Base-by-base conservation (phyloP, 192 early-diverging fungal genomes). In the Umbelopsis vinacea region DNA sequence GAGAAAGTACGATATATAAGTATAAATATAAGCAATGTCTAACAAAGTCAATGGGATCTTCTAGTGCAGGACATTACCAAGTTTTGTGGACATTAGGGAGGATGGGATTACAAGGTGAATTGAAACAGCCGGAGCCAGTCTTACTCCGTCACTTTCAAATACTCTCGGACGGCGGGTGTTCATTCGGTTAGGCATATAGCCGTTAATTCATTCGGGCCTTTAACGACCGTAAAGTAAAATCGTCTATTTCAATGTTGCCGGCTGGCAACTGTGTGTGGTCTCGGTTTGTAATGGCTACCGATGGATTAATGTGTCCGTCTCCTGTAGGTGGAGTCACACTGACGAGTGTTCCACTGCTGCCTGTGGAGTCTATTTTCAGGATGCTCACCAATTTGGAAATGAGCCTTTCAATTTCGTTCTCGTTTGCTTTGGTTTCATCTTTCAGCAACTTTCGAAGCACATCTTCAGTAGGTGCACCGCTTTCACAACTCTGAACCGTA, bases 171-270 rank as follows among this genome's bases (percentile, higher is more conserved):
- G 57, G 24, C 24, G 33, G 26, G 33, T 33, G 26, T 19, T 12
- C 17, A n/a, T 29, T 29, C 3, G 86, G 86, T 7, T 76, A 71
- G 23, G 86, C 77, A 14, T 82, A 79, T 26, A 82, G 73, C 48
- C 81, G 80, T 35, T 83, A 68, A 24, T 84, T 75, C 71, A 88
- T 78, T 67, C 71, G 78, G 52, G 75, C 79, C 77, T 89, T 89
- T 70, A 85, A 87, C 29, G 69, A 73, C 40, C 40, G 40, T 43
- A 43, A 43, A 21, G 81, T 70, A 12, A 86, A 11, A 71, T 87
- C 86, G 10, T 76, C 72, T 69, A 89, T 80, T 11, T 85, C 50
- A 22, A 38, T 40, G 7, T 81, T 89, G 23, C 82, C 80, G 2
- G 76, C 77, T 48, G 83, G 80, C 23, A 89, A 52, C 40, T 57